Percentiles rank a stretch among this genome's conserved stretches.
phyloP scores from a whole-genome alignment of 208 protist genomes.

The Acanthamoeba triangularis region DNA sequence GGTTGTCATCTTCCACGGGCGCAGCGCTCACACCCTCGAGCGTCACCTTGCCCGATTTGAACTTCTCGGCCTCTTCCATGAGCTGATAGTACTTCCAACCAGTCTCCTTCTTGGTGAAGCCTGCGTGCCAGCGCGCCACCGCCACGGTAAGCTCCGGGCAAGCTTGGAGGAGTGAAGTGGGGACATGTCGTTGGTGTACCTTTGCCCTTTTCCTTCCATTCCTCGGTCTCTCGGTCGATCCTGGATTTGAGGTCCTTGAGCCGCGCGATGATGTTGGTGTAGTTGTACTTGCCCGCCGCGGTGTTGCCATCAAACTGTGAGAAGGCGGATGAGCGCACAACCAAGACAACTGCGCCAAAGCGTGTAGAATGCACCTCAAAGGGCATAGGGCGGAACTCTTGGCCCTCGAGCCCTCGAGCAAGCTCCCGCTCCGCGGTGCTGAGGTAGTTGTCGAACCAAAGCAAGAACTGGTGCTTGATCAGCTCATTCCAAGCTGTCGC shows the following conservation, averaged over 20 bases:
- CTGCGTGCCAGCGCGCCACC: background rate
- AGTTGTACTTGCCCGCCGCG: slow-evolving; percentile 63
- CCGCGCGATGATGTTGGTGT: slow-evolving; percentile 73
- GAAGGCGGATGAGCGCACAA: background rate
- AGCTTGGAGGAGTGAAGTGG: background rate
- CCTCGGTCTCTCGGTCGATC: slow-evolving; percentile 69
- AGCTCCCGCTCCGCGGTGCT: slow-evolving; percentile 51
- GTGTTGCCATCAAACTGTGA: slow-evolving; percentile 36
- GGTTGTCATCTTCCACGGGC: slow-evolving; percentile 75
- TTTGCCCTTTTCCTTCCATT: slow-evolving; percentile 77
- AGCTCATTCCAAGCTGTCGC: slow-evolving; percentile 65
- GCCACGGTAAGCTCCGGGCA: background rate
- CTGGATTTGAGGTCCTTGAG: slow-evolving; percentile 73
- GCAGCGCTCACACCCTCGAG: slow-evolving; percentile 77
- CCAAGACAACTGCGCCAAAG: background rate
- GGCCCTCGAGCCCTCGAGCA: slow-evolving; percentile 27
- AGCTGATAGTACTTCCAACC: slow-evolving; percentile 80
- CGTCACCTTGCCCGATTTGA: slow-evolving; percentile 71
- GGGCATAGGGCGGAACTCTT: slow-evolving; percentile 72
- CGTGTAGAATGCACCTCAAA: slow-evolving; percentile 72
- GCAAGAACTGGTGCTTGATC: slow-evolving; percentile 76
- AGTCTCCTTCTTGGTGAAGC: slow-evolving; percentile 76
- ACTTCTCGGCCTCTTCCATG: slow-evolving; percentile 78
- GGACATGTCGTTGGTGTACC: background rate
- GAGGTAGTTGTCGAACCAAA: slow-evolving; percentile 77